Percentiles rank a stretch among this genome's conserved stretches.
Conservation (phyloP, 2,329 filamentous ascomycete genomes). For the Scedosporium dehoogii region DNA sequence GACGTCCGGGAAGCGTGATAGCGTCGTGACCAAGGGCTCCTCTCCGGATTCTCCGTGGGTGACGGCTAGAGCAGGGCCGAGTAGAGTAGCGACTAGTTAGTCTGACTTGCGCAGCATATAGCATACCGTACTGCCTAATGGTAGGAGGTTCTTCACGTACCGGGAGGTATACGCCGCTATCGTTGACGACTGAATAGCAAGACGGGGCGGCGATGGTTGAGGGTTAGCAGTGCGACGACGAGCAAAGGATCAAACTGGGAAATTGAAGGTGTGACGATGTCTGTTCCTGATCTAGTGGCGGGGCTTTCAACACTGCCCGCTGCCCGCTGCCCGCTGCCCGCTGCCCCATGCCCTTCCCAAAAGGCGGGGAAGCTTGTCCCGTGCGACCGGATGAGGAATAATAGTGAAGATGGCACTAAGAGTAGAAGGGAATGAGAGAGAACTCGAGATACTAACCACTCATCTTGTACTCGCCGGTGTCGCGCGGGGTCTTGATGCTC, state of each 20-base stretch:
- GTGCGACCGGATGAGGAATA: neutral
- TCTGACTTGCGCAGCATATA: neutral
- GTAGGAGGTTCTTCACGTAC: constrained; percentile 38
- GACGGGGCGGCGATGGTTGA: neutral
- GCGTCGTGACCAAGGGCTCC: constrained; percentile 44
- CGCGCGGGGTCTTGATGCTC: constrained; percentile 50
- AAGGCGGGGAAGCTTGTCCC: neutral
- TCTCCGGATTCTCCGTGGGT: constrained; percentile 71
- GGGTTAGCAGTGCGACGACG: neutral
- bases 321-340: neutral
- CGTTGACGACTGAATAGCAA: constrained; percentile 67
- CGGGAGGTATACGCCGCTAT: constrained; percentile 88
- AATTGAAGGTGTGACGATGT: neutral
- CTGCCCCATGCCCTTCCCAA: neutral
- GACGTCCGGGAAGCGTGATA: constrained; percentile 43
- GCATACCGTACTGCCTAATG: too few relatives aligned
- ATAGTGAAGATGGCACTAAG: neutral
- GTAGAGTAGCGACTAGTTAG: neutral
- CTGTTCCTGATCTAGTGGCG: neutral
- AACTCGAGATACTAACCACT: constrained; percentile 49
- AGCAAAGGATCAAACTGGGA: neutral
- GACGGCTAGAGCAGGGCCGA: constrained; percentile 52
- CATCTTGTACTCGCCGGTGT: constrained; percentile 68
- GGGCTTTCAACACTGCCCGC: neutral
- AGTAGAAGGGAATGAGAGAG: neutral